Percentiles rank a stretch among this genome's conserved stretches.
These are phyloP conservation scores for Fusarium proliferatum DNA, from an alignment of 2,329 filamentous ascomycete genomes.

Conservation along the genomic window DNA sequence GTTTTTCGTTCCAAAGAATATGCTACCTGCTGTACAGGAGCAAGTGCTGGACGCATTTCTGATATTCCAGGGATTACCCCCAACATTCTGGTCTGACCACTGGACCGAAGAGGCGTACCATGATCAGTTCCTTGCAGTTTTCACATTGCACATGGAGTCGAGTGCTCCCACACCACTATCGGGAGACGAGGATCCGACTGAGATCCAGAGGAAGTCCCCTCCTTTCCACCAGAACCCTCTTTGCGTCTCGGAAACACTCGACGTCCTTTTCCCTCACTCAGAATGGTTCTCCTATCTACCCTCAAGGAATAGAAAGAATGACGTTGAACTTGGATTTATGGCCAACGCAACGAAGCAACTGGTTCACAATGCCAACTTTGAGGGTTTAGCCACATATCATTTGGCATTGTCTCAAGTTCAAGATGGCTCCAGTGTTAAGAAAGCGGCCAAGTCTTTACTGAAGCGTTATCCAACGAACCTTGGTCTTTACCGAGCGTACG, in stretches of 20 bases:
- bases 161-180: background rate
- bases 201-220: constrained; percentile 41
- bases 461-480: constrained; percentile 73
- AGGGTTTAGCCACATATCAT: constrained; percentile 71
- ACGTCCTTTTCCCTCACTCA: constrained; percentile 64
- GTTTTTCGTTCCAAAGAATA: constrained; percentile 57
- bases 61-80: constrained; percentile 73
- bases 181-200: constrained; percentile 28
- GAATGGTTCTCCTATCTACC: constrained; percentile 59
- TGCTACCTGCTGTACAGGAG: constrained; percentile 50
- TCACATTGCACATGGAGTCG: background rate
- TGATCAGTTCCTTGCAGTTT: constrained; percentile 47
- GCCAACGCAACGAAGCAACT: constrained; percentile 68
- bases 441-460: constrained; percentile 78
- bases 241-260: constrained; percentile 53
- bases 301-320: constrained; percentile 35
- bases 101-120: constrained; percentile 47
- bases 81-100: constrained; percentile 48
- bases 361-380: constrained; percentile 53
- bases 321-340: constrained; percentile 59
- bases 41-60: constrained; percentile 77
- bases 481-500: constrained; percentile 82
- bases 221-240: constrained; percentile 48
- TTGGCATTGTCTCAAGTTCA: constrained; percentile 73
- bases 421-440: constrained; percentile 68